phyloP scores from a whole-genome alignment of 108 stramenopile species.

The Nitzschia putrida region DNA sequence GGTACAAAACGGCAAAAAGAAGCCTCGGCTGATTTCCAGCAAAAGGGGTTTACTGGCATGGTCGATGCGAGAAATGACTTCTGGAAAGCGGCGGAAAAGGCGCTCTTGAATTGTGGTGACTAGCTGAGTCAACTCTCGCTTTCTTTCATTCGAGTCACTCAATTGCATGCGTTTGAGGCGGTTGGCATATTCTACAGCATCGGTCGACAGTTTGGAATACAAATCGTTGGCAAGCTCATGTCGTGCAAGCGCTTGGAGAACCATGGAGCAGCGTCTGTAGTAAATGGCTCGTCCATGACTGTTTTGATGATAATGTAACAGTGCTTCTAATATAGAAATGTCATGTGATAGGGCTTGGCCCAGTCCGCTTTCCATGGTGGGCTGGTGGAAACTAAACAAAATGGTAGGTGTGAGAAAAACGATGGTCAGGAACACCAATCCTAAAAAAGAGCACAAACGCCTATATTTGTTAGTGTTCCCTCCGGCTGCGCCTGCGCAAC shows the following conservation, averaged over 20 bases:
- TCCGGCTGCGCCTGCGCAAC: no score
- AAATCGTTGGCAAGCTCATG: slow-evolving; percentile 12
- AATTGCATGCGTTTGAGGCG: no score
- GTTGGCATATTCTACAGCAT: background rate
- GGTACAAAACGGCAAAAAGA: slow-evolving; percentile 75
- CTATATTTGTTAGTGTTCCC: no score
- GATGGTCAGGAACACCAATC: no score
- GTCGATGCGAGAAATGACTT: slow-evolving; percentile 57
- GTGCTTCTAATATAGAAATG: slow-evolving; percentile 49
- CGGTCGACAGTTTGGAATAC: background rate
- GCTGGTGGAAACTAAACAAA: no score
- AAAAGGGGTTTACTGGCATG: slow-evolving; percentile 58
- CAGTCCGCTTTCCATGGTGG: background rate
- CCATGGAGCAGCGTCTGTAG: slow-evolving; percentile 64
- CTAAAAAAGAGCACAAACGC: no score
- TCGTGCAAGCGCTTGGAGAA: slow-evolving; percentile 19
- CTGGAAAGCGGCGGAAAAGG: slow-evolving; percentile 20
- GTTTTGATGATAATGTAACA: slow-evolving; percentile 59
- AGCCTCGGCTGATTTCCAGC: slow-evolving; percentile 63
- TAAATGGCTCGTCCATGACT: slow-evolving; percentile 73
- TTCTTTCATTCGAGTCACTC: no score
- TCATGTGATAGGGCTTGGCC: slow-evolving; percentile 56
- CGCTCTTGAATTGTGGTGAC: background rate
- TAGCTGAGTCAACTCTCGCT: no score
- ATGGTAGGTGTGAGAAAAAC: no score